Evolutionary conservation across 2,329 filamentous ascomycete species (phyloP).

Genomic region (Arachnomyces sp.): DNA sequence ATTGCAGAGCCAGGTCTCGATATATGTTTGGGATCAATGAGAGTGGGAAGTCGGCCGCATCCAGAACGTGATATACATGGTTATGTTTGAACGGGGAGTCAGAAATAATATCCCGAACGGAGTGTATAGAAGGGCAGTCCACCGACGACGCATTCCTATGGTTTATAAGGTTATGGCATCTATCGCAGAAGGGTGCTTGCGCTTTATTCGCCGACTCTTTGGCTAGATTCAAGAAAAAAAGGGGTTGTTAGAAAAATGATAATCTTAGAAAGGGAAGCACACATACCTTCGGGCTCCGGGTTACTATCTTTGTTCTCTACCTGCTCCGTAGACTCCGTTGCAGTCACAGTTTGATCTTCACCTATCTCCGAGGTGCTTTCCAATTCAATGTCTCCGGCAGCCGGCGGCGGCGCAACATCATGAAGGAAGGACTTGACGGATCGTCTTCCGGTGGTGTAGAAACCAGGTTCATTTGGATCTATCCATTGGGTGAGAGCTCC

Average conservation of each 20-base stretch:
- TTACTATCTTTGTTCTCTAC: background rate
- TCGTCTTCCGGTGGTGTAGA: conserved; percentile 46
- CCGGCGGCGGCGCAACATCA: conserved; percentile 1
- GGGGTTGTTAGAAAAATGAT: background rate
- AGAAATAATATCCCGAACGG: conserved; percentile 73
- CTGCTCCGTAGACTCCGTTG: background rate
- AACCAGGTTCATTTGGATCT: conserved; percentile 49
- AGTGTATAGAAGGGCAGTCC: conserved; percentile 70
- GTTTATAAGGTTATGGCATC: conserved; percentile 76
- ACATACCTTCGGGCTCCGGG: background rate
- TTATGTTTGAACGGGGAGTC: conserved; percentile 88
- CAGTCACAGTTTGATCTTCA: conserved; percentile 14
- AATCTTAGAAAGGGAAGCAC: background rate
- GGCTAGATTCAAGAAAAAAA: background rate
- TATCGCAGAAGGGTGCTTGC: conserved; percentile 63
- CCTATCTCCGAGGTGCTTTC: conserved; percentile 14
- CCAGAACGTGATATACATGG: conserved; percentile 89
- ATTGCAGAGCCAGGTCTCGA: conserved; percentile 61
- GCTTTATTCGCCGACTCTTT: conserved; percentile 4
- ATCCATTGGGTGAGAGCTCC: conserved; percentile 54
- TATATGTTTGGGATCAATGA: conserved; percentile 75
- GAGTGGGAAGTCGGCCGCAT: conserved; percentile 95
- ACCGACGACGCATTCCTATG: conserved; percentile 66
- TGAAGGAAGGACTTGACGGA: conserved; percentile 34
- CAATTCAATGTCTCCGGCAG: conserved; percentile 3